Conservation (phyloP, 352 stramenopile genomes). For the Lagenidium sp. region DNA sequence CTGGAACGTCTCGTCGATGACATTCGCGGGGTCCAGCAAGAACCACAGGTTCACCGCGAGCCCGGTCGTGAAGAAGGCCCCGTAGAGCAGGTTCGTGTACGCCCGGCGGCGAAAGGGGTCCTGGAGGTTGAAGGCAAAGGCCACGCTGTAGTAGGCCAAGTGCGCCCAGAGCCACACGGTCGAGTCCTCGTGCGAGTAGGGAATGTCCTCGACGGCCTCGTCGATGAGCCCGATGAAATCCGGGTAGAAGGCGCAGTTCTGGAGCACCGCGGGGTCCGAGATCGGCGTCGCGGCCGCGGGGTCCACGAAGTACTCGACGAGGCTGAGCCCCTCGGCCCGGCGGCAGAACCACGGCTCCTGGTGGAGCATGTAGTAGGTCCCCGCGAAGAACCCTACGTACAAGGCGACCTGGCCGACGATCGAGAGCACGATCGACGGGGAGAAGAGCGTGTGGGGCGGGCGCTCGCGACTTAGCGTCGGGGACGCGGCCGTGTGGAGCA, state of each 20-base stretch:
- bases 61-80: constrained; percentile 12
- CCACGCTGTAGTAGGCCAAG: constrained; percentile 39
- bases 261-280: neutral
- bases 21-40: constrained; percentile 25
- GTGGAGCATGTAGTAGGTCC: no score
- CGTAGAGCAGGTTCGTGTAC: constrained; percentile 36
- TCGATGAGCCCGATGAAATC: constrained; percentile 11
- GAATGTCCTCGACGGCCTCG: constrained; percentile 20
- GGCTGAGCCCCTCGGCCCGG: no score
- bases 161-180: constrained; percentile 52
- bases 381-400: no score
- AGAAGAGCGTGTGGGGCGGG: no score
- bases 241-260: constrained; percentile 23
- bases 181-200: constrained; percentile 35
- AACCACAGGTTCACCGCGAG: constrained; percentile 41
- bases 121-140: constrained; percentile 43
- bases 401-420: no score
- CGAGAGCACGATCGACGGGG: no score
- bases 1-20: constrained; percentile 34
- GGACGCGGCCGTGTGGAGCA: no score
- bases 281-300: neutral
- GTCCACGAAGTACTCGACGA: constrained; percentile 10
- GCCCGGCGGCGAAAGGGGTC: constrained; percentile 39
- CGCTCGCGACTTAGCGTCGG: no score
- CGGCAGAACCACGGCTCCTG: no score